Percentiles rank a stretch among this genome's conserved stretches.
phyloP scores from a whole-genome alignment of 306 rosid genomes.

The Abrus pulchellus region DNA sequence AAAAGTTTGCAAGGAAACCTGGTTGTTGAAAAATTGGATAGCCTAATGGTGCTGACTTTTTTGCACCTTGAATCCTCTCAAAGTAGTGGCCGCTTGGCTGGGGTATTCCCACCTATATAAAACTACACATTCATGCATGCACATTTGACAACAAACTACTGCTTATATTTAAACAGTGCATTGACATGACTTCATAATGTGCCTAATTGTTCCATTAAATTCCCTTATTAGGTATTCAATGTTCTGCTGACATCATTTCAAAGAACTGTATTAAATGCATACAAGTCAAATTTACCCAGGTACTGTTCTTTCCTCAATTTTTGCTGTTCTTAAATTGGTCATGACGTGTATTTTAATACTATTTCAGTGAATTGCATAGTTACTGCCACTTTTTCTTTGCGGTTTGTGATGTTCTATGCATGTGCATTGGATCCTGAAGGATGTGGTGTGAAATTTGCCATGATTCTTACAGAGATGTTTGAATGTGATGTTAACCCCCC shows the following conservation, averaged over 20 bases:
- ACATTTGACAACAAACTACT: neutral
- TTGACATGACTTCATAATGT: neutral
- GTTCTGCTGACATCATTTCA: conserved; percentile 71
- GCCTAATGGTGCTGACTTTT: conserved; percentile 74
- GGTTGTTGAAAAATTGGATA: conserved; percentile 75
- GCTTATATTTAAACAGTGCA: neutral
- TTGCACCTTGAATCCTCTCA: conserved; percentile 88
- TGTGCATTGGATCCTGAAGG: conserved; percentile 85
- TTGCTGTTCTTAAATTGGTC: conserved; percentile 7
- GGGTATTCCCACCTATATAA: conserved; percentile 58
- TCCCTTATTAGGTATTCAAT: conserved; percentile 70
- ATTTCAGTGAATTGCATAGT: conserved; percentile 22
- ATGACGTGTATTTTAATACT: neutral
- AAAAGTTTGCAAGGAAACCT: conserved; percentile 55
- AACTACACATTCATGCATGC: neutral
- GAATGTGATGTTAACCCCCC: conserved; percentile 50
- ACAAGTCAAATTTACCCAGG: conserved; percentile 95
- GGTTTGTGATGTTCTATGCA: conserved; percentile 92
- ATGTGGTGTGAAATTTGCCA: conserved; percentile 77
- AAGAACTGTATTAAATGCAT: conserved; percentile 76
- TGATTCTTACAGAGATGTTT: conserved; percentile 66
- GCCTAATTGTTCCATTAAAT: conserved; percentile 5
- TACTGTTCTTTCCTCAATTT: conserved; percentile 33
- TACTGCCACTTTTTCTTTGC: conserved; percentile 44
- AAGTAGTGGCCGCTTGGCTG: conserved; percentile 72